phyloP scores from a whole-genome alignment of 2,329 filamentous ascomycete species.

The Phialocephala sp. region DNA sequence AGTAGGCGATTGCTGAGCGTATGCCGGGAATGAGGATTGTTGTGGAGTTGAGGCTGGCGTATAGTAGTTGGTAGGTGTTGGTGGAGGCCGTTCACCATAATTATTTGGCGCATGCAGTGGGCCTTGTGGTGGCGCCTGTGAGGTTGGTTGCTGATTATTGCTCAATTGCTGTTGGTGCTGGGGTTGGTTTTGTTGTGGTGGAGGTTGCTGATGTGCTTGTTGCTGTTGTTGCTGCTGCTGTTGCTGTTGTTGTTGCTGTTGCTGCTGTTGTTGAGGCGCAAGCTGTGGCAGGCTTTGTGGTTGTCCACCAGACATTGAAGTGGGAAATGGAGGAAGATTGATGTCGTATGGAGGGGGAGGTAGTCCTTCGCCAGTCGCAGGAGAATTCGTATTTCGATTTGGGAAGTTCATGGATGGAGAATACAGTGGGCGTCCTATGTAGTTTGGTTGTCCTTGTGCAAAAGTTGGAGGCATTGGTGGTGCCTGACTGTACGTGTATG shows the following conservation, averaged over 20 bases:
- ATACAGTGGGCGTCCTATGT: slow-evolving; percentile 57
- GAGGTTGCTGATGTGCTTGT: slow-evolving; percentile 37
- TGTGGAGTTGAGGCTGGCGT: slow-evolving; percentile 56
- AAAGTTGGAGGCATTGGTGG: slow-evolving; percentile 42
- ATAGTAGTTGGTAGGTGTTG: slow-evolving; percentile 62
- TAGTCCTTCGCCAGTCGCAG: slow-evolving; percentile 65
- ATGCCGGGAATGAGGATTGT: slow-evolving; percentile 53
- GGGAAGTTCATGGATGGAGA: slow-evolving; percentile 60
- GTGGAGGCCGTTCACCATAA: slow-evolving; percentile 59
- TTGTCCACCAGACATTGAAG: slow-evolving; percentile 56
- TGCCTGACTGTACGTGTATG: slow-evolving; percentile 62
- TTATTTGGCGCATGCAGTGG: slow-evolving; percentile 64
- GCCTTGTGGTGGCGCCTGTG: slow-evolving; percentile 57
- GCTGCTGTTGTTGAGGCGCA: slow-evolving; percentile 43
- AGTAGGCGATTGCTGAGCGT: slow-evolving; percentile 56
- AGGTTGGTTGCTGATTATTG: slow-evolving; percentile 51
- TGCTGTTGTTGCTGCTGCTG: slow-evolving; percentile 41
- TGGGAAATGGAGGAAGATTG: slow-evolving; percentile 66
- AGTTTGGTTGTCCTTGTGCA: slow-evolving; percentile 40
- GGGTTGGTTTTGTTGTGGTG: slow-evolving; percentile 40
- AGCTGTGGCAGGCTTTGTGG: slow-evolving; percentile 47
- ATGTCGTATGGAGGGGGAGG: slow-evolving; percentile 72
- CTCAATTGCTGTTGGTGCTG: slow-evolving; percentile 42
- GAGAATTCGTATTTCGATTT: slow-evolving; percentile 61
- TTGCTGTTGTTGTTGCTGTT: slow-evolving; percentile 34